These are phyloP conservation scores for Corymbia calophylla DNA, from an alignment of 441 rosid genomes.

Conservation along the genomic window DNA sequence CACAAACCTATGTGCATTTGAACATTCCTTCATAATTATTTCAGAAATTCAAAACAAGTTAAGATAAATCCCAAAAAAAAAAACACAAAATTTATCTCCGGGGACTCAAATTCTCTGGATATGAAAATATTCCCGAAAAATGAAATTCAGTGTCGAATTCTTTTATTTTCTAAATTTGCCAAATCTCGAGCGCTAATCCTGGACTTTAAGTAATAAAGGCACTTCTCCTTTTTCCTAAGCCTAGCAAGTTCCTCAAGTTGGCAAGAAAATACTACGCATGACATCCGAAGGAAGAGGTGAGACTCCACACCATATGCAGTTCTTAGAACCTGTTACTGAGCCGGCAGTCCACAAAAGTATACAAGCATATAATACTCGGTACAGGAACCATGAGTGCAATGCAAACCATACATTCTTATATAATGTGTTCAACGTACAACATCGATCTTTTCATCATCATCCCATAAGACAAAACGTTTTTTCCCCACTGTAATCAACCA, in stretches of 20 bases:
- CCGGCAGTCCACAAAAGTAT: not conserved
- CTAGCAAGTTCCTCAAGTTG: not conserved
- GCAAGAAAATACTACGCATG: not conserved
- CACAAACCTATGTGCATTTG: too few species aligned
- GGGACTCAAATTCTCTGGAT: too few species aligned
- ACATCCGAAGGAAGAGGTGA: not conserved
- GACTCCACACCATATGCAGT: not conserved
- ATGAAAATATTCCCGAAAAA: too few species aligned
- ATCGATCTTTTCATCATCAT: not conserved
- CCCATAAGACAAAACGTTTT: conserved; percentile 1
- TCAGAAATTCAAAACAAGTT: too few species aligned
- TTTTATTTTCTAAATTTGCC: not conserved
- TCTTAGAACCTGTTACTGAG: not conserved
- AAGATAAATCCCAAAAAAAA: too few species aligned
- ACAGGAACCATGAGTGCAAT: not conserved
- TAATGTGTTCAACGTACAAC: not conserved
- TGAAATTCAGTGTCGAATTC: too few species aligned
- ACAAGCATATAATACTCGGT: not conserved
- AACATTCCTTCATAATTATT: too few species aligned
- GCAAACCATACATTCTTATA: not conserved
- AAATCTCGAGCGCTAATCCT: not conserved
- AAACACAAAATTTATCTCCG: too few species aligned
- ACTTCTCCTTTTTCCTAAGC: too few species aligned
- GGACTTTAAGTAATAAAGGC: not conserved
- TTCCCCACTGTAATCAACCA: not conserved